These are phyloP conservation scores for Beauveria sp. DNA, from an alignment of 2,329 filamentous ascomycete genomes.

Conservation along the genomic window DNA sequence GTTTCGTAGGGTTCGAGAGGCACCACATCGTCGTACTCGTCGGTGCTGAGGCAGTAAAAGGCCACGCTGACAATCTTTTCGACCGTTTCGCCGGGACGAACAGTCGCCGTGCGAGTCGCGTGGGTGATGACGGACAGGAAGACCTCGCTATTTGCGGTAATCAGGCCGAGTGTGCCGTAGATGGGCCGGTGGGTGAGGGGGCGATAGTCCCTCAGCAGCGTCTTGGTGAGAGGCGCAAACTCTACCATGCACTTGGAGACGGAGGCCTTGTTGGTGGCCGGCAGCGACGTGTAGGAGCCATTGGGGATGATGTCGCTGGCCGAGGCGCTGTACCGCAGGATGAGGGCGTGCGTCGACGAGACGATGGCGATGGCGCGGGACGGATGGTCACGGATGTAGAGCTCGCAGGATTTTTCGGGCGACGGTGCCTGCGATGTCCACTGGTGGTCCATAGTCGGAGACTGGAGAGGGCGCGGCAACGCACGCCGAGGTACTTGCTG, in stretches of 20 bases:
- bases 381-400: conserved; percentile 79
- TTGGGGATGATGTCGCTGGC: conserved; percentile 52
- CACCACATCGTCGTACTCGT: conserved; percentile 74
- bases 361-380: conserved; percentile 82
- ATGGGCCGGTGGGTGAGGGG: conserved; percentile 65
- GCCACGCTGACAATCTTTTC: conserved; percentile 81
- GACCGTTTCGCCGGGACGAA: conserved; percentile 81
- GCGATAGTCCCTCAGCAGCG: conserved; percentile 69
- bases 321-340: conserved; percentile 70
- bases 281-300: conserved; percentile 49
- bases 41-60: conserved; percentile 85
- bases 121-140: conserved; percentile 86
- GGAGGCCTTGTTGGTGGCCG: conserved; percentile 36
- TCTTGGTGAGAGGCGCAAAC: conserved; percentile 58
- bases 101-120: conserved; percentile 68
- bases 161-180: conserved; percentile 80
- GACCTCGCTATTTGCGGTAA: conserved; percentile 74
- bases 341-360: conserved; percentile 69
- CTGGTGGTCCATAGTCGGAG: conserved; percentile 39
- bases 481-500: conserved; percentile 3
- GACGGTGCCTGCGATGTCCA: conserved; percentile 41
- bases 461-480: conserved; percentile 1
- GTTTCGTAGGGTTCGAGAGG: conserved; percentile 44
- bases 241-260: conserved; percentile 76
- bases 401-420: conserved; percentile 59